A percentile compares a stretch with the other conserved stretches of the same genome.
Conservation (phyloP, 495 filamentous ascomycete genomes). For the Aspergillus conjunctus region DNA sequence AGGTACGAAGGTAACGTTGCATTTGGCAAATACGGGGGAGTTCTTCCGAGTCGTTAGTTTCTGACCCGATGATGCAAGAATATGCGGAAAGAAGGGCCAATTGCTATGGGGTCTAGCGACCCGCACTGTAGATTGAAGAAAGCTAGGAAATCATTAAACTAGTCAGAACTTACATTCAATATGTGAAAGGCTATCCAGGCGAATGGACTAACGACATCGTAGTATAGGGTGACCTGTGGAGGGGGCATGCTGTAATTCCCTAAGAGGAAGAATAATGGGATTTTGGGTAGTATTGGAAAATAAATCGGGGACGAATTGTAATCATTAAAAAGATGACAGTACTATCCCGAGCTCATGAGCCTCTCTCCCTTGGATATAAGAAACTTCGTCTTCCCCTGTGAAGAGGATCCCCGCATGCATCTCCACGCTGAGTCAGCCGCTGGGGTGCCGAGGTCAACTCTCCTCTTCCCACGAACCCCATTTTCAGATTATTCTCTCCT, state of each 20-base stretch:
- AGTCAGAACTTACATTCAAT: constrained; percentile 48
- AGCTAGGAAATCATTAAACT: not conserved
- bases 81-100: too few species aligned
- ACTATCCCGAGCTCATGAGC: not conserved
- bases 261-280: not conserved
- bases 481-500: constrained; percentile 4
- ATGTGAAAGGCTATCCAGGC: constrained; percentile 69
- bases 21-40: constrained; percentile 60
- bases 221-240: constrained; percentile 66
- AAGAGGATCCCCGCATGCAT: not conserved
- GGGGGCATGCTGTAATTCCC: constrained; percentile 37
- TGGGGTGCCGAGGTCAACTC: not conserved
- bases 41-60: constrained; percentile 44
- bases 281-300: too few species aligned
- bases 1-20: constrained; percentile 64
- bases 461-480: not conserved
- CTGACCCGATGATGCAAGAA: not conserved
- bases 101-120: too few species aligned
- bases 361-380: not conserved
- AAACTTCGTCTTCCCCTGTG: not conserved
- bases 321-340: too few species aligned
- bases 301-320: too few species aligned
- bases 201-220: constrained; percentile 73
- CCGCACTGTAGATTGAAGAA: too few species aligned
- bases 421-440: not conserved